Conservation (phyloP, 2,329 filamentous ascomycete species). For the Pleurostoma richardsiae region DNA sequence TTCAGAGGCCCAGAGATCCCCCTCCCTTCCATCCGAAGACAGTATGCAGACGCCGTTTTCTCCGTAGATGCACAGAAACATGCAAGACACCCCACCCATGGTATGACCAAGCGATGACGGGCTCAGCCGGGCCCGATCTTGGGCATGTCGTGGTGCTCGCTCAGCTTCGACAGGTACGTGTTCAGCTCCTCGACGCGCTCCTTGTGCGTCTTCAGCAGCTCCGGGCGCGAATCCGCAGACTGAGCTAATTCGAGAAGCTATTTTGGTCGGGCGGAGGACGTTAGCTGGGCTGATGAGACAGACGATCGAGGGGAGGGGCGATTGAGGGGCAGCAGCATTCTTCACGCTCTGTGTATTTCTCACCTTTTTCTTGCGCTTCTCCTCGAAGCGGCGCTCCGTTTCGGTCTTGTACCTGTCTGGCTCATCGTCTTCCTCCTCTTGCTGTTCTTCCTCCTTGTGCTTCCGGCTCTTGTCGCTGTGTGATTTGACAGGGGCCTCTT, state of each 20-base stretch:
- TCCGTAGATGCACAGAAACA: background rate
- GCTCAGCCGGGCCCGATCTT: conserved; percentile 56
- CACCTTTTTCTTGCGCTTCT: conserved; percentile 74
- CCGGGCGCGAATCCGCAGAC: conserved; percentile 50
- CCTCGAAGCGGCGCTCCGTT: conserved; percentile 75
- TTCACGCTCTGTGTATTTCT: background rate
- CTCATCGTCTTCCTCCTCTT: conserved; percentile 22
- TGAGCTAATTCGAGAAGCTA: conserved; percentile 78
- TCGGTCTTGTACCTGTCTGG: conserved; percentile 65
- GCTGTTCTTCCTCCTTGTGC: conserved; percentile 19
- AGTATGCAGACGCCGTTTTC: conserved; percentile 1
- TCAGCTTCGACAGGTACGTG: conserved; percentile 83
- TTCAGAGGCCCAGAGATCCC: background rate
- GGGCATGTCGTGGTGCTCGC: conserved; percentile 96
- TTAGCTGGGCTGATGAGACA: too few species aligned
- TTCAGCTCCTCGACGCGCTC: conserved; percentile 95
- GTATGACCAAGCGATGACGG: background rate
- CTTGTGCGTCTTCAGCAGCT: conserved; percentile 94
- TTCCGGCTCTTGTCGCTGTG: conserved; percentile 27
- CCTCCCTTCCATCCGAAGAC: background rate
- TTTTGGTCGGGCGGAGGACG: background rate
- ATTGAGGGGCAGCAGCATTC: too few species aligned
- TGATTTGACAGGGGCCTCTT: conserved; percentile 17
- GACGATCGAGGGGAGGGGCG: too few species aligned
- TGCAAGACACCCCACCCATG: too few species aligned